phyloP scores from a whole-genome alignment of 257 asterid genomes.

The Paraleonurus japonicus region DNA sequence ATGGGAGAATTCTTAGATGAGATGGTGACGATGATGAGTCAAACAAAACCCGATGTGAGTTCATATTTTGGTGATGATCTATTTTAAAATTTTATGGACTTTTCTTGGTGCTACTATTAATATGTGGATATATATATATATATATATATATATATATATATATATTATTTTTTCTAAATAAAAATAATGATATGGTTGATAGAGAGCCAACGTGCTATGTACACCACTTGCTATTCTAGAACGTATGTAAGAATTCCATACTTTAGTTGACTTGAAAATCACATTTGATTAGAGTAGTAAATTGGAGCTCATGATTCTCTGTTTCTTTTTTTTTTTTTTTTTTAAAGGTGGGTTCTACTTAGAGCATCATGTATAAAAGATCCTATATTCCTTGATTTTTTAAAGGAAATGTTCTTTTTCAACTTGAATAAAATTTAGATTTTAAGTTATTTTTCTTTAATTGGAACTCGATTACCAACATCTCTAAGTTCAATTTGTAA shows the following conservation, averaged over 20 bases:
- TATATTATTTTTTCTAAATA: background rate
- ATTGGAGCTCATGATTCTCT: too few relatives aligned
- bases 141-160: too few relatives aligned
- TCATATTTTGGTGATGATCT: background rate
- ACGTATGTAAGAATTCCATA: background rate
- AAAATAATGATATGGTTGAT: background rate
- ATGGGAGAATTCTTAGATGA: slow-evolving; percentile 89
- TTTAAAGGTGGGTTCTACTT: slow-evolving; percentile 1
- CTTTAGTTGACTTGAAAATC: background rate
- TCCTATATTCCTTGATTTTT: too few relatives aligned
- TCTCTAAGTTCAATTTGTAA: background rate
- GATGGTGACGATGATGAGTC: slow-evolving; percentile 82
- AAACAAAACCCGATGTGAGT: slow-evolving; percentile 58
- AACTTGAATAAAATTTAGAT: background rate
- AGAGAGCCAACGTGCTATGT: background rate
- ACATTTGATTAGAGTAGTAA: background rate
- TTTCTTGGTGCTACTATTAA: background rate
- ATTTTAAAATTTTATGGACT: background rate
- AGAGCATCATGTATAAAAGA: background rate
- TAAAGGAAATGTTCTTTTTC: too few relatives aligned
- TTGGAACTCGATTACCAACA: background rate
- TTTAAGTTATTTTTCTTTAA: too few relatives aligned
- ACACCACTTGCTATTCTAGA: background rate
- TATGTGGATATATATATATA: background rate
- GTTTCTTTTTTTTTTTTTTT: too few relatives aligned